Conservation (phyloP, 1,284 basidiomycete species). For the Ceratobasidium sp. region DNA sequence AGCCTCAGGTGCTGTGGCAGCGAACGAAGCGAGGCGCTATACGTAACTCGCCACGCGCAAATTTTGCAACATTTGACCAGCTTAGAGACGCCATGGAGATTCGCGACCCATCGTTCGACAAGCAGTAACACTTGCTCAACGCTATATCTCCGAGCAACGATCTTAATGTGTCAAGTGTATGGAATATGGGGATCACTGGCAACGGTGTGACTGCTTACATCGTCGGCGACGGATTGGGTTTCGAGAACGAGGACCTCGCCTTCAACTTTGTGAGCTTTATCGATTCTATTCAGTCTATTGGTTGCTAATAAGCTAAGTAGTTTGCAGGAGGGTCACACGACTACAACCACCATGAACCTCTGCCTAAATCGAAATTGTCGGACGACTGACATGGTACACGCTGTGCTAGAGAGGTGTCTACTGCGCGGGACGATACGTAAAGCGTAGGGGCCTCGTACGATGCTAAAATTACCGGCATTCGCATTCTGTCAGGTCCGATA, state of each 20-base stretch:
- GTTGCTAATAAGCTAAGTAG: slow-evolving; percentile 60
- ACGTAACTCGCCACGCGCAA: slow-evolving; percentile 54
- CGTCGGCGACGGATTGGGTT: slow-evolving; percentile 97
- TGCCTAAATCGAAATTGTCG: slow-evolving; percentile 87
- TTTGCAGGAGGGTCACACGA: slow-evolving; percentile 93
- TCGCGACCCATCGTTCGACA: slow-evolving; percentile 83
- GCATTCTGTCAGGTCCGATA: slow-evolving; percentile 97
- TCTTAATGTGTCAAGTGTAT: slow-evolving; percentile 64
- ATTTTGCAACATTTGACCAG: slow-evolving; percentile 60
- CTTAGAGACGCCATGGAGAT: slow-evolving; percentile 77
- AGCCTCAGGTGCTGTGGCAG: slow-evolving; percentile 71
- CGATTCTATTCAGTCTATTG: background rate
- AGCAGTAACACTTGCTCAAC: slow-evolving; percentile 95
- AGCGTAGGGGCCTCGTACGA: slow-evolving; percentile 95
- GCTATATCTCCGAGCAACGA: slow-evolving; percentile 71
- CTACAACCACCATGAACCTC: slow-evolving; percentile 91
- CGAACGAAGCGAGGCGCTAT: slow-evolving; percentile 68
- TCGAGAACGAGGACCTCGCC: slow-evolving; percentile 86
- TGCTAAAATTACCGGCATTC: slow-evolving; percentile 91
- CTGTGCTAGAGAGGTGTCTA: slow-evolving; percentile 98
- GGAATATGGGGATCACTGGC: slow-evolving; percentile 86
- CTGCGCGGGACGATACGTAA: slow-evolving; percentile 94
- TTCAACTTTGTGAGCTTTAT: slow-evolving; percentile 85
- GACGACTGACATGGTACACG: slow-evolving; percentile 99
- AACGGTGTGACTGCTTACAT: slow-evolving; percentile 89